Percentiles rank a stretch among this genome's conserved stretches.
These are phyloP conservation scores for Ustilago vetiveriae DNA, from an alignment of 1,284 basidiomycete species.

Conservation along the genomic window DNA sequence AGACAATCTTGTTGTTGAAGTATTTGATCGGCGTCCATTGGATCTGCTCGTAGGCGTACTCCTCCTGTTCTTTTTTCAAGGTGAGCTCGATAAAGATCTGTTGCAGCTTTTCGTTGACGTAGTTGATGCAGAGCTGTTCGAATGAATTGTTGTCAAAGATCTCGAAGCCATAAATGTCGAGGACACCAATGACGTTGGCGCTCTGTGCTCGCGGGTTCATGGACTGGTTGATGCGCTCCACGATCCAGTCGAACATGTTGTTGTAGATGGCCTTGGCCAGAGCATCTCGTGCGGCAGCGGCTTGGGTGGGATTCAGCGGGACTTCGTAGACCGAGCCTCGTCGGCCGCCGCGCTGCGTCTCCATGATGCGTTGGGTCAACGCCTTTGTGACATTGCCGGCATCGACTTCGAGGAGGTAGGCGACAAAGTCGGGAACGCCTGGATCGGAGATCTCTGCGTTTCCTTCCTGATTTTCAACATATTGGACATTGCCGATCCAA, in stretches of 20 bases:
- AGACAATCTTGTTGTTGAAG: conserved; percentile 77
- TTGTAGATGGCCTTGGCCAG: conserved; percentile 97
- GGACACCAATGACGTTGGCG: conserved; percentile 91
- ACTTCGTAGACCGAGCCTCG: conserved; percentile 96
- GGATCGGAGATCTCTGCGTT: conserved; percentile 84
- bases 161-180: conserved; percentile 92
- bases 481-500: conserved; percentile 85
- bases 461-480: conserved; percentile 89
- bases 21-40: conserved; percentile 95
- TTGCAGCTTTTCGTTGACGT: conserved; percentile 98
- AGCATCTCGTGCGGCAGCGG: conserved; percentile 86
- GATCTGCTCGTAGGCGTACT: conserved; percentile 97
- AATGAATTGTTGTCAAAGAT: conserved; percentile 99
- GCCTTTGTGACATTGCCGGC: conserved; percentile 82
- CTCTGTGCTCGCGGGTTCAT: conserved; percentile 82
- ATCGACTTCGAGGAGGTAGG: conserved; percentile 91
- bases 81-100: conserved; percentile 99
- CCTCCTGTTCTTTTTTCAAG: conserved; percentile 98
- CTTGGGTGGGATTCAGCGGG: conserved; percentile 92
- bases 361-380: conserved; percentile 85
- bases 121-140: conserved; percentile 99
- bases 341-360: conserved; percentile 81
- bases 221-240: conserved; percentile 91
- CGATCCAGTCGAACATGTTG: conserved; percentile 99
- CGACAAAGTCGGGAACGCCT: conserved; percentile 93